Evolutionary conservation across 1,284 basidiomycete genomes (phyloP), one percentile per base, ranked within the genome.

Genomic region (Sporisorium reilianum): DNA sequence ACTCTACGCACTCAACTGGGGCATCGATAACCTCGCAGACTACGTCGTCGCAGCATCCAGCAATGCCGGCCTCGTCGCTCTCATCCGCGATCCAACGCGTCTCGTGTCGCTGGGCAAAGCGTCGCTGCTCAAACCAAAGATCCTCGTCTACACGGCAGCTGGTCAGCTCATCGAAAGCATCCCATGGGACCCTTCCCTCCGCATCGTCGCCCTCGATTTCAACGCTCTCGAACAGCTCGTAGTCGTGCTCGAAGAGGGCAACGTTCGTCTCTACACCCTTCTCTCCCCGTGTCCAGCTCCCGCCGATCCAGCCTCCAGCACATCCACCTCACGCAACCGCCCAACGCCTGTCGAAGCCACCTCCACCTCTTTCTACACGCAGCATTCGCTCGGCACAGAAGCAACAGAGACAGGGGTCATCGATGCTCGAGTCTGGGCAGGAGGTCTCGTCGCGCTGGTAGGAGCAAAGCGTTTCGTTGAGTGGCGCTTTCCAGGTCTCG

Each of bases 211-310:
- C 26, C 91, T 95, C 77, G 93, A 93, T 28, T 95, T 93, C 91
- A 93, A 92, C 0, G 72, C 86, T 16, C 90, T 92, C 75, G 93
- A 96, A 79, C 89, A 90, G 54, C 88, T 98, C 36, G 90, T 92
- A 0, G 89, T 96, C 7, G 86, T 99, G 30, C 94, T 95, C 76
- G 94, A 97, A 84, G 94, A 97, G 79, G 96, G 96, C 18, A 88
- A 89, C 10, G 97, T 97, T 83, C 89, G 96, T 42, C 83, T 97
- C 20, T 97, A 98, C 84, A 91, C 95, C 84, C 87, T 97, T 22
- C 84, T 85, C 30, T 79, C 58, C 10, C 80, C 70, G 6, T 77
- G 62, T 38, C 80, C 74, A 32, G 58, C 58, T 28, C 56, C 54
- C 10, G 60, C 60, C 23, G 52, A 61, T 9, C 46, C 62, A 40